phyloP scores from a whole-genome alignment of 805 yeast species.

The Lachancea sp. region DNA sequence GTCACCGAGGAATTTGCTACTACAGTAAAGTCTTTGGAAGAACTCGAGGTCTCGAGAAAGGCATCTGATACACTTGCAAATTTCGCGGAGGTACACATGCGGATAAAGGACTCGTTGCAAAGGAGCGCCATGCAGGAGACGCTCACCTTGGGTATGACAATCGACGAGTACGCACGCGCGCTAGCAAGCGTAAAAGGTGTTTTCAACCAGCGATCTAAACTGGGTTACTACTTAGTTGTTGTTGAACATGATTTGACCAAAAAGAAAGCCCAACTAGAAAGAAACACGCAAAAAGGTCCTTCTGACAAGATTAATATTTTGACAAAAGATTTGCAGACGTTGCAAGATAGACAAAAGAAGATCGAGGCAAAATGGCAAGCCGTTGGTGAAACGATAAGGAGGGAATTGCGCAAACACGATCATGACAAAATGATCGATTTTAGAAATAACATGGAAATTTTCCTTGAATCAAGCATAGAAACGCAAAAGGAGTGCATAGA shows the following conservation, averaged over 20 bases:
- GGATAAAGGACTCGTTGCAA: slow-evolving; percentile 66
- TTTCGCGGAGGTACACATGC: slow-evolving; percentile 65
- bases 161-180: slow-evolving; percentile 79
- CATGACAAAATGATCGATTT: slow-evolving; percentile 73
- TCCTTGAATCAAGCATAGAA: slow-evolving; percentile 84
- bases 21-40: slow-evolving; percentile 54
- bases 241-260: slow-evolving; percentile 46
- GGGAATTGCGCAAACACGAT: slow-evolving; percentile 64
- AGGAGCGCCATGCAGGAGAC: slow-evolving; percentile 80
- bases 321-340: slow-evolving; percentile 51
- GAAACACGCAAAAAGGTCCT: slow-evolving; percentile 39
- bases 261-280: slow-evolving; percentile 42
- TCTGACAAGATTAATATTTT: slow-evolving; percentile 55
- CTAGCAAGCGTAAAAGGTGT: slow-evolving; percentile 69
- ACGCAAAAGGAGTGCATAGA: slow-evolving; percentile 88
- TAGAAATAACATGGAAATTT: slow-evolving; percentile 83
- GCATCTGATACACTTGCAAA: slow-evolving; percentile 58
- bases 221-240: slow-evolving; percentile 40
- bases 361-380: slow-evolving; percentile 57
- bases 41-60: slow-evolving; percentile 64
- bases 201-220: slow-evolving; percentile 65
- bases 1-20: slow-evolving; percentile 63
- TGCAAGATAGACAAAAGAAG: slow-evolving; percentile 46
- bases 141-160: slow-evolving; percentile 74
- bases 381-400: slow-evolving; percentile 58